Evolutionary conservation across 768 basidiomycete species (phyloP).

Genomic region (Floccularia luteovirens): DNA sequence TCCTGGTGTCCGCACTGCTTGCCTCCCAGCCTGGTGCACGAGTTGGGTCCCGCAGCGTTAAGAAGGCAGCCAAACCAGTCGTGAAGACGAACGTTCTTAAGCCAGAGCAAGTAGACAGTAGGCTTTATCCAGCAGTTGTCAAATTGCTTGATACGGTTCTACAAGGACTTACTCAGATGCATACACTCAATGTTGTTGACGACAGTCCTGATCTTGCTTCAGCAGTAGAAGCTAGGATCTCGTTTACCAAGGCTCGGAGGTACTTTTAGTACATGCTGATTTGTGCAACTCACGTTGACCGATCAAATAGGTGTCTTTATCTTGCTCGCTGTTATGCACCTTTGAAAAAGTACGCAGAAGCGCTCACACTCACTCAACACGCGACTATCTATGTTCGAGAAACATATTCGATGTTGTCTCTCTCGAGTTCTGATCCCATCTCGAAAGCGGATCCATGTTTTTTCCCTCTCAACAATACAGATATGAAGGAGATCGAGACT

Average conservation of each 20-base stretch:
- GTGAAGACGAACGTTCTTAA: conserved; percentile 9
- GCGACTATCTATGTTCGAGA: conserved; percentile 72
- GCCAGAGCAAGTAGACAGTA: conserved; percentile 49
- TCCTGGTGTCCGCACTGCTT: conserved; percentile 64
- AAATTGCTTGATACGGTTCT: conserved; percentile 83
- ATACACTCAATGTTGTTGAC: conserved; percentile 77
- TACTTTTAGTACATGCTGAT: conserved; percentile 18
- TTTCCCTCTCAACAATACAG: conserved; percentile 41
- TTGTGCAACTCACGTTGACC: conserved; percentile 1
- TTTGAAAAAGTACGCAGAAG: conserved; percentile 65
- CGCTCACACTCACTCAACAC: conserved; percentile 63
- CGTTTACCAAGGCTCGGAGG: conserved; percentile 72
- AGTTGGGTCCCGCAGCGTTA: conserved; percentile 10
- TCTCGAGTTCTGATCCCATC: conserved; percentile 39
- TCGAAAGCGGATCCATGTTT: conserved; percentile 34
- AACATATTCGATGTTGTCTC: conserved; percentile 43
- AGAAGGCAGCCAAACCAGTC: conserved; percentile 18
- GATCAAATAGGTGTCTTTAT: conserved; percentile 51
- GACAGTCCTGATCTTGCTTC: conserved; percentile 79
- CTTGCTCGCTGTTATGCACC: conserved; percentile 70
- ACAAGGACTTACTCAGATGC: conserved; percentile 81
- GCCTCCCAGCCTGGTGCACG: conserved; percentile 28
- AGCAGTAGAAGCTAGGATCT: conserved; percentile 69
- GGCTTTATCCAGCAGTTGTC: conserved; percentile 81
- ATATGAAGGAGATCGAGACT: conserved; percentile 46